Evolutionary conservation across 805 yeast species (phyloP).

Genomic region (Nakazawaea pomicola): DNA sequence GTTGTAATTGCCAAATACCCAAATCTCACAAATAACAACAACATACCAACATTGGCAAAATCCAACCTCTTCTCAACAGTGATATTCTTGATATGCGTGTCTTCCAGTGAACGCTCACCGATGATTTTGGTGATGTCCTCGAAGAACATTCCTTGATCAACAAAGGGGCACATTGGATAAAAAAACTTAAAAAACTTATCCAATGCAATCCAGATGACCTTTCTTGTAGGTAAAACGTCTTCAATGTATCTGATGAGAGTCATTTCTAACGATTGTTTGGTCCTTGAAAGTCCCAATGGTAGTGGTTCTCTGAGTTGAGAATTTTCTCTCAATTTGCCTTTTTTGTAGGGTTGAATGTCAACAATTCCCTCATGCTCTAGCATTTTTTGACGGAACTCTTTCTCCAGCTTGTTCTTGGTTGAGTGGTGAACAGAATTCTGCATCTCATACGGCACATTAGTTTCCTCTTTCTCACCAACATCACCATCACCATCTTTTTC

Average conservation of each 20-base stretch:
- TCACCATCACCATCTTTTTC: background rate
- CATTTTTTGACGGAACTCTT: constrained; percentile 26
- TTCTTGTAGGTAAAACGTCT: constrained; percentile 35
- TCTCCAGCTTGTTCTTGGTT: constrained; percentile 16
- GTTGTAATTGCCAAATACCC: constrained; percentile 36
- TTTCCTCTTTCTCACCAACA: too few species aligned
- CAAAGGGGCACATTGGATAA: constrained; percentile 43
- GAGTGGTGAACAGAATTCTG: too few species aligned
- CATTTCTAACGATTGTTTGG: constrained; percentile 18
- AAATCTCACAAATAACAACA: constrained; percentile 40
- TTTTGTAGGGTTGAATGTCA: constrained; percentile 29
- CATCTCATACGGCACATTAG: too few species aligned
- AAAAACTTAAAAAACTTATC: constrained; percentile 38
- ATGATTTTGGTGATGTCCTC: constrained; percentile 30
- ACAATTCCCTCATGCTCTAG: constrained; percentile 33
- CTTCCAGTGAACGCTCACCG: constrained; percentile 31
- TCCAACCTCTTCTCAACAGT: constrained; percentile 39
- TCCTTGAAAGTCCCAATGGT: constrained; percentile 12
- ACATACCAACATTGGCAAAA: constrained; percentile 41
- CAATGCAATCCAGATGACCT: constrained; percentile 39
- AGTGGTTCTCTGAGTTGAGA: constrained; percentile 17
- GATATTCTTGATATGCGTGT: constrained; percentile 25
- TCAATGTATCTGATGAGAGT: constrained; percentile 25
- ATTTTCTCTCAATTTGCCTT: constrained; percentile 13
- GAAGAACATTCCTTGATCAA: constrained; percentile 34